Evolutionary conservation across 164 flowering plant species (phyloP).

Genomic region (Vitis amurensis): DNA sequence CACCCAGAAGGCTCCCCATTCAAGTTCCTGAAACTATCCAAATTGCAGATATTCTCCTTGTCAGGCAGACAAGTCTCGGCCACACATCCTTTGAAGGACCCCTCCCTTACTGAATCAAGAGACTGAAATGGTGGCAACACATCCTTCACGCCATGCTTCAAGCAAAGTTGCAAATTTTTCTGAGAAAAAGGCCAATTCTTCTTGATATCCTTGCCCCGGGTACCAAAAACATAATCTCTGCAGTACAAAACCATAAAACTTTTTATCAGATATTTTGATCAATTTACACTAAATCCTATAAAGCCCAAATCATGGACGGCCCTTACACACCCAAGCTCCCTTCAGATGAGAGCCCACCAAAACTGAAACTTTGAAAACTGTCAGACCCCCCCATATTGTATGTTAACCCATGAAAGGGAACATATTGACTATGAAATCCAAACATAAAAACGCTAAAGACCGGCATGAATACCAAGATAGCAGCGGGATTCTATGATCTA

Average conservation of each 20-base stretch:
- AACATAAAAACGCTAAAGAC: not conserved
- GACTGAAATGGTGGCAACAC: constrained; percentile 80
- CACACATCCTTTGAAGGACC: constrained; percentile 14
- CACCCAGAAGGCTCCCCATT: constrained; percentile 17
- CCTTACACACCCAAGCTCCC: not conserved
- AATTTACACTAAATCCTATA: not conserved
- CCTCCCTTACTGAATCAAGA: constrained; percentile 39
- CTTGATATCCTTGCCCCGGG: constrained; percentile 67
- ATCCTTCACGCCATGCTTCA: constrained; percentile 77
- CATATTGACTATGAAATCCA: constrained; percentile 12
- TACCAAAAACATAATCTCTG: constrained; percentile 77
- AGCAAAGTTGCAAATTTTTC: constrained; percentile 65
- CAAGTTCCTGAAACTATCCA: not conserved
- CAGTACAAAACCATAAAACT: constrained; percentile 19
- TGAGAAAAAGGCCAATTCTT: constrained; percentile 84
- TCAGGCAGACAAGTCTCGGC: constrained; percentile 18
- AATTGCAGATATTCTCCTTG: constrained; percentile 10
- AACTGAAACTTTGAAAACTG: constrained; percentile 1
- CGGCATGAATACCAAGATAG: not conserved
- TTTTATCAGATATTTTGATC: not conserved
- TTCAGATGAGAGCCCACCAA: not conserved
- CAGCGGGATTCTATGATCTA: constrained; percentile 7
- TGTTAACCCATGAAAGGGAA: constrained; percentile 5
- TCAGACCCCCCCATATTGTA: constrained; percentile 13
- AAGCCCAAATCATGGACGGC: not conserved